A percentile compares a stretch with the other conserved stretches of the same genome.
phyloP scores from a whole-genome alignment of 192 early-diverging fungal species.

The Coemansia sp. region DNA sequence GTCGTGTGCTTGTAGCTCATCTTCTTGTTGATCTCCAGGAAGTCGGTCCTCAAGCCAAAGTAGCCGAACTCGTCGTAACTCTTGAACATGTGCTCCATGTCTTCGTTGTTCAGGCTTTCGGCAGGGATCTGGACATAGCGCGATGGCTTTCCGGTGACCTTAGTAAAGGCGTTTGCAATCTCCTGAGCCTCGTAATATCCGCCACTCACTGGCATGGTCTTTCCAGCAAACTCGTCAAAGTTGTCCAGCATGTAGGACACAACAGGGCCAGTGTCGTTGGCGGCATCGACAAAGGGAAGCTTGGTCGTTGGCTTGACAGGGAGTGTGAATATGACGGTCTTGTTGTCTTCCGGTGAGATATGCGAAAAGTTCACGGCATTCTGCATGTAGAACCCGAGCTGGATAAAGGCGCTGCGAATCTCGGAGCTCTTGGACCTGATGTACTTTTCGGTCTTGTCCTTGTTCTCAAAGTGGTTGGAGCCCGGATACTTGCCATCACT shows the following conservation, averaged over 20 bases:
- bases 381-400: constrained; percentile 39
- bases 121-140: constrained; percentile 30
- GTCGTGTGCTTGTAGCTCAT: constrained; percentile 20
- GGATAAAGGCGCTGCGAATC: constrained; percentile 24
- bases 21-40: constrained; percentile 21
- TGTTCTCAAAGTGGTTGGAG: constrained; percentile 33
- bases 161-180: constrained; percentile 36
- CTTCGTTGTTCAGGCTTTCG: constrained; percentile 6
- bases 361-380: constrained; percentile 29
- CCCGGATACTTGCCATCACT: constrained; percentile 29
- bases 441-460: constrained; percentile 36
- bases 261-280: constrained; percentile 34
- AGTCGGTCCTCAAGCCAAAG: constrained; percentile 9
- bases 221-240: constrained; percentile 28
- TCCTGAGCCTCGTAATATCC: constrained; percentile 42
- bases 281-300: constrained; percentile 39
- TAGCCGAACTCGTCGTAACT: constrained; percentile 8
- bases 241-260: constrained; percentile 33
- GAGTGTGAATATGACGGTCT: constrained; percentile 31
- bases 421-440: constrained; percentile 18
- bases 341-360: constrained; percentile 32
- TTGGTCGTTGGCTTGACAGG: constrained; percentile 27
- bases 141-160: constrained; percentile 34
- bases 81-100: constrained; percentile 18
- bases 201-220: constrained; percentile 19